Conservation (phyloP, 257 asterid species). For the Nicotiana tomentosiformis region DNA sequence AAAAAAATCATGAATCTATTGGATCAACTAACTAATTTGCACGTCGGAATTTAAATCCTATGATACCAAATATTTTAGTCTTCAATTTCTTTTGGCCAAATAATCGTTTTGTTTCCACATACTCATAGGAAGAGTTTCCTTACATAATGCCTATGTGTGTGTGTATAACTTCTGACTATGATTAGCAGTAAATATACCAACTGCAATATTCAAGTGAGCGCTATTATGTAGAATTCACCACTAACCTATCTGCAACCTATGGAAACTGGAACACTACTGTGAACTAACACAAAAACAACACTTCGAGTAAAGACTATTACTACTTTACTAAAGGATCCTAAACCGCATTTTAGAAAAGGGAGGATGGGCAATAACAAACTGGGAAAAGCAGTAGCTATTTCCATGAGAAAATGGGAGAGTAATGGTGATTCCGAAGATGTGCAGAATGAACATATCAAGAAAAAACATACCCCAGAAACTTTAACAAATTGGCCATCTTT, state of each 20-base stretch:
- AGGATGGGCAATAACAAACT: background rate
- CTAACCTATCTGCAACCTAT: background rate
- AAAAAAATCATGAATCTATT: background rate
- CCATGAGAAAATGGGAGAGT: background rate
- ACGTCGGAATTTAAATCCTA: background rate
- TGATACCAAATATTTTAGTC: background rate
- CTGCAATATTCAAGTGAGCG: background rate
- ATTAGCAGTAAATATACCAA: background rate
- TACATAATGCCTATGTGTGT: background rate
- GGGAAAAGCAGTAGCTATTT: background rate
- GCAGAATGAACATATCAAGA: background rate
- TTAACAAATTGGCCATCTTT: conserved; percentile 81
- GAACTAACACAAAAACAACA: background rate
- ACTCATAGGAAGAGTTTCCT: background rate
- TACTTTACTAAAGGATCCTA: background rate
- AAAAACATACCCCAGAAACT: conserved; percentile 78
- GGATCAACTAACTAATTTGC: background rate
- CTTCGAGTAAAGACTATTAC: background rate
- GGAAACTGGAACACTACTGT: background rate
- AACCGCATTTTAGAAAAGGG: background rate
- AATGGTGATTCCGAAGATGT: background rate
- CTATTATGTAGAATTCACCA: background rate
- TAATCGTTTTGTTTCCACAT: background rate
- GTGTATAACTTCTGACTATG: background rate
- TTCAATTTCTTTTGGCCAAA: background rate